Percentiles rank a stretch among this genome's conserved stretches.
These are phyloP conservation scores for Pezicula carpinea DNA, from an alignment of 2,329 filamentous ascomycete species.

Conservation along the genomic window DNA sequence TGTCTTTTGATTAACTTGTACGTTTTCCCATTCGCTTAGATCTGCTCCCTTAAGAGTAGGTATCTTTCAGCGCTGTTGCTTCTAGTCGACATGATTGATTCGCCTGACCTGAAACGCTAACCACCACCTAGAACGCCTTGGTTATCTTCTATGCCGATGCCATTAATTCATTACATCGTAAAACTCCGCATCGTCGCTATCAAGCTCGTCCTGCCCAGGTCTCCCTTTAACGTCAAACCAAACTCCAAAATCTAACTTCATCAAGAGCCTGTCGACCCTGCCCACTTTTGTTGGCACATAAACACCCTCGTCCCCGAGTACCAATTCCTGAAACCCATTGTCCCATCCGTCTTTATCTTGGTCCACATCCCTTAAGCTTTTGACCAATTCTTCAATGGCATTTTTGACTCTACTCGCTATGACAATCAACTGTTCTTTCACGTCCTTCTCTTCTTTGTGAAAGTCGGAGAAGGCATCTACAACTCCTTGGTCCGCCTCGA, in stretches of 20 bases:
- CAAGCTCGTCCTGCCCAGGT: conserved; percentile 6
- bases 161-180: too few species aligned
- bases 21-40: too few species aligned
- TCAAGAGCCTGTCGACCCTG: conserved; percentile 77
- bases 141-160: neutral
- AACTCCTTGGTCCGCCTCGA: conserved; percentile 78
- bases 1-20: too few species aligned
- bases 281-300: conserved; percentile 72
- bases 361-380: conserved; percentile 53
- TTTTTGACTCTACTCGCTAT: conserved; percentile 61
- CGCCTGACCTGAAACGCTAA: too few species aligned
- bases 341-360: conserved; percentile 26
- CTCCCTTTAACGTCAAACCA: conserved; percentile 26
- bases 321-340: conserved; percentile 29
- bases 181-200: conserved; percentile 11
- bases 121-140: too few species aligned
- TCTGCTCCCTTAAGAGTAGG: too few species aligned
- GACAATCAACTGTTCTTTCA: conserved; percentile 58
- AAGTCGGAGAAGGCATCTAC: conserved; percentile 71
- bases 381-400: conserved; percentile 58
- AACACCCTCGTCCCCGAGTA: conserved; percentile 37
- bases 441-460: conserved; percentile 65
- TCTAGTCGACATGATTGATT: too few species aligned
- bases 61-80: too few species aligned
- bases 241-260: conserved; percentile 70